Evolutionary conservation across 75 land plant species (phyloP), one percentile per base, ranked within the genome.

Genomic region (Picea sitchensis): DNA sequence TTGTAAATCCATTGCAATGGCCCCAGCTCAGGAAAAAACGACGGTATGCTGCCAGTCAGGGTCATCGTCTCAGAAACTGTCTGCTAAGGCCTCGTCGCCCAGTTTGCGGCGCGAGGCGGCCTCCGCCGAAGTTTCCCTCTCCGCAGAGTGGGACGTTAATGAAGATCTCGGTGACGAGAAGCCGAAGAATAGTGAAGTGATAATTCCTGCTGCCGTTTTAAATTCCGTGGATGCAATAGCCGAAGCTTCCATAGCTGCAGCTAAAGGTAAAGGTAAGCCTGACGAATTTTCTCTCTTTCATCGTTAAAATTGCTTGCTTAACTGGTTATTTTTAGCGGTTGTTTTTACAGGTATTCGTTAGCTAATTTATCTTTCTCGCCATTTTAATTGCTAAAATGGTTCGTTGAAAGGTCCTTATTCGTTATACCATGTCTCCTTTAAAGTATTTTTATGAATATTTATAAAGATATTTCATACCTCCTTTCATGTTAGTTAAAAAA

Each of bases 1-100:
- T 92, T 36, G 90, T 81, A 30, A 94, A 94, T 75, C 94, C 94
- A 12, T 61, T 83, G 38, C 94, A 92, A 94, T 94, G 97, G 97
- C 94, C 97, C 18, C 97, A 92, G 77, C 89, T 92, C 6, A 84
- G 97, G 61, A 90, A 87, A 87, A 91, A 82, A 79, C 92, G 94
- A 80, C 90, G 91, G 54, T 82, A 62, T 86, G 77, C 76, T 81
- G 87, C 84, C 31, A 58, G 80, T 59, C 76, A 72, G 4, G 67
- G 74, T 3, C 31, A 34, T 14, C 44, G 12, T 58, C 78, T 51
- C 60, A 58, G 14, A 51, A 75, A 63, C 32, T 21, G 5, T 62
- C 38, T 15, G 73, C 51, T 3, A 58, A 14, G 72, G 26, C 20
- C 38, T 65, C 23, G 54, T 6, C 78, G 11, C 65, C 69, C 13